A percentile compares a stretch with the other conserved stretches of the same genome.
Conservation (phyloP, 225 moss, liverwort and hornwort species). For the Anthoceros angustus region DNA sequence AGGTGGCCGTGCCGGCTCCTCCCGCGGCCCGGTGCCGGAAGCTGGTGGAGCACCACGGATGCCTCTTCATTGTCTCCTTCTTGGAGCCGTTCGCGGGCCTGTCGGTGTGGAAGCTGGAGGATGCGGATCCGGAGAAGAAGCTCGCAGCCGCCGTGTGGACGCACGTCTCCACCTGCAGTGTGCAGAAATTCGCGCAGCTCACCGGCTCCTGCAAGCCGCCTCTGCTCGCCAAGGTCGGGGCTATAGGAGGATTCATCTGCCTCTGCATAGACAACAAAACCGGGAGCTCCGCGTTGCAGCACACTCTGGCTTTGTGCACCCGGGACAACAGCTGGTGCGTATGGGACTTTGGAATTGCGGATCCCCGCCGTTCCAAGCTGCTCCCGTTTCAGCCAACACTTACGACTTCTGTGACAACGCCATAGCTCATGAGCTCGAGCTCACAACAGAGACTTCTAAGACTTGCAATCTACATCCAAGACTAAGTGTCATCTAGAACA, state of each 20-base stretch:
- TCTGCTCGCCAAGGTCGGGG: background rate
- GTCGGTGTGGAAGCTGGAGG: conserved; percentile 1
- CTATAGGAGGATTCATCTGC: background rate
- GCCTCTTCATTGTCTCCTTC: background rate
- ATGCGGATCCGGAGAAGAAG: background rate
- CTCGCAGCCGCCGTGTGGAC: background rate
- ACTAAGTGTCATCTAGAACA: too few species aligned
- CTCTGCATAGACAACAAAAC: background rate
- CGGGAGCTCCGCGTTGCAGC: too few species aligned
- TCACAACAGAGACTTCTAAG: too few species aligned
- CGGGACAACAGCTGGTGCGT: too few species aligned
- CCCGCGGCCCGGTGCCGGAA: background rate
- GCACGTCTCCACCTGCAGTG: background rate
- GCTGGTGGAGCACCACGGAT: background rate
- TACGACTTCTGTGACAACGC: too few species aligned
- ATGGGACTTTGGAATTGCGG: too few species aligned
- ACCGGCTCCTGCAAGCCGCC: background rate
- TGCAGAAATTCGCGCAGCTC: background rate
- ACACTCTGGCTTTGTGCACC: too few species aligned
- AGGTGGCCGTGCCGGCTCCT: background rate
- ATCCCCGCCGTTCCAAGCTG: too few species aligned
- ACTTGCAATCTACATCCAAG: too few species aligned
- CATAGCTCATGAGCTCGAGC: too few species aligned
- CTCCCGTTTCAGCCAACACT: too few species aligned
- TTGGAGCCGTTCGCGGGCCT: background rate